Evolutionary conservation across 148 eudicot genomes (phyloP).

Genomic region (Nepenthes gracilis): DNA sequence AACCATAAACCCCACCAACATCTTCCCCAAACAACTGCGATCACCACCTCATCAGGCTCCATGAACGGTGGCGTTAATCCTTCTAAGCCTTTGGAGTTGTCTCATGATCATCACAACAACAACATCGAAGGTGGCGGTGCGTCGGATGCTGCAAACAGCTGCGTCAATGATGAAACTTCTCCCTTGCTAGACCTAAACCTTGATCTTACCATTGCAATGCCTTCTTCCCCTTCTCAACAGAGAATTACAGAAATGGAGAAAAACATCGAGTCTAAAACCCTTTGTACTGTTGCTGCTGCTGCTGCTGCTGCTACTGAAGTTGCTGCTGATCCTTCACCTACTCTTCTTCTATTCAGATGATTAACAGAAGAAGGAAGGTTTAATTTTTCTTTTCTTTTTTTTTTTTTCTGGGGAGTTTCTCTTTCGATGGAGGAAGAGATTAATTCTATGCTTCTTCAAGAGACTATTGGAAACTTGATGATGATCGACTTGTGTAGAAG

Average conservation of each 20-base stretch:
- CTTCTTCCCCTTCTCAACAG: conserved; percentile 7
- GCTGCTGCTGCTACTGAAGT: background rate
- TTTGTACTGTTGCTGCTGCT: background rate
- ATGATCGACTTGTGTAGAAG: no score
- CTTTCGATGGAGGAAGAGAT: no score
- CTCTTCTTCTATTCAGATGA: background rate
- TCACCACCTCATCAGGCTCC: background rate
- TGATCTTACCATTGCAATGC: conserved; percentile 24
- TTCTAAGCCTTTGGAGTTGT: no score
- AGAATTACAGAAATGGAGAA: background rate
- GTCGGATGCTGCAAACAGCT: background rate
- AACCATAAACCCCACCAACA: conserved; percentile 25
- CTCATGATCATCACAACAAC: background rate
- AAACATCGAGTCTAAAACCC: background rate
- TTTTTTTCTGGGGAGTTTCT: no score
- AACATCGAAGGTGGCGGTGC: background rate
- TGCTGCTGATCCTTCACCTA: background rate
- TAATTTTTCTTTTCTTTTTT: no score
- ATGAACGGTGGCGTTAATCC: background rate
- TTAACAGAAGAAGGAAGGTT: no score
- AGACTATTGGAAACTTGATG: no score
- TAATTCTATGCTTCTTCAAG: no score
- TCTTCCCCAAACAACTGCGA: conserved; percentile 3
- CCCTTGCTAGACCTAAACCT: conserved; percentile 20
- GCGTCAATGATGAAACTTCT: background rate